Conservation (phyloP, 306 rosid species). For the Spatholobus suberectus region DNA sequence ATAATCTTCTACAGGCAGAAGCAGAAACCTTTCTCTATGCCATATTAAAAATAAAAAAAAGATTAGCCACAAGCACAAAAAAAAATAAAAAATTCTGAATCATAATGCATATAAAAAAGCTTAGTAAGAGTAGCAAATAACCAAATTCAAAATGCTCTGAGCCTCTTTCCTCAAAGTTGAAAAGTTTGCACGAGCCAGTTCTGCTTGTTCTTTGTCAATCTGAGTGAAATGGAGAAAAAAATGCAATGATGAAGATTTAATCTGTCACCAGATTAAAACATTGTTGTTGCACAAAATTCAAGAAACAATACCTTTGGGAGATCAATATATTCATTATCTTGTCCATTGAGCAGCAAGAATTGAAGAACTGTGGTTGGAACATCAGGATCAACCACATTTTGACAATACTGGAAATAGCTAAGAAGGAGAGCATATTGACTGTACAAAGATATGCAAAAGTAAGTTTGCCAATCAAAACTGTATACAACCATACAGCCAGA, state of each 20-base stretch:
- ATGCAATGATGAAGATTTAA: constrained; percentile 20
- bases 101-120: neutral
- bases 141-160: constrained; percentile 84
- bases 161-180: constrained; percentile 88
- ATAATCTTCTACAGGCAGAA: neutral
- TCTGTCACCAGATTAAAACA: neutral
- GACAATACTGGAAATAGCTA: constrained; percentile 97
- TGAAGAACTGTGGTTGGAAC: constrained; percentile 90
- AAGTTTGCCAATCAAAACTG: constrained; percentile 49
- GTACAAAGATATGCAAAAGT: constrained; percentile 51
- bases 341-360: constrained; percentile 75
- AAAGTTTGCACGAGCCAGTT: constrained; percentile 88
- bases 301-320: constrained; percentile 76
- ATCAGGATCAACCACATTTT: constrained; percentile 86
- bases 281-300: neutral
- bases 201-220: constrained; percentile 92
- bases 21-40: neutral
- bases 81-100: neutral
- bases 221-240: constrained; percentile 36
- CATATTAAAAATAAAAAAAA: neutral
- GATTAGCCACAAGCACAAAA: neutral
- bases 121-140: constrained; percentile 43
- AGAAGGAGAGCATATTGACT: constrained; percentile 95
- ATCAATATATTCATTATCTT: constrained; percentile 85
- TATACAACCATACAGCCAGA: constrained; percentile 34